Conservation (phyloP, 2,329 filamentous ascomycete species). For the Tolypocladium guangdongense region DNA sequence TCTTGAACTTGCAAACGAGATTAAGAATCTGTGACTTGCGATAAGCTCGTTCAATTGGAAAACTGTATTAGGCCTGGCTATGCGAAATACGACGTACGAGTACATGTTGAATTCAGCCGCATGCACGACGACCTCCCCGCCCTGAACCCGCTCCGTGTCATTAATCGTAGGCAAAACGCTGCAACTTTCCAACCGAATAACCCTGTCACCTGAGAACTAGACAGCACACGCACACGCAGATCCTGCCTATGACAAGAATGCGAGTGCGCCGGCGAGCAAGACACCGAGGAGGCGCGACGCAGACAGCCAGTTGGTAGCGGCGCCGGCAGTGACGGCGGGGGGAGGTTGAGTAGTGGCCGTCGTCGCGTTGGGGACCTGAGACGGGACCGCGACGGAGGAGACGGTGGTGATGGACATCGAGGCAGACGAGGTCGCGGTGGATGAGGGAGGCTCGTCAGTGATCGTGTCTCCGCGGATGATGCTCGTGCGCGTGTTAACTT, state of each 20-base stretch:
- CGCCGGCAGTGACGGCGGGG: slow-evolving; percentile 7
- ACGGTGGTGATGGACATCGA: background rate
- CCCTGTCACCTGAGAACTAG: no score
- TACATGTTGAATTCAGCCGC: no score
- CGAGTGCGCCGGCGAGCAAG: slow-evolving; percentile 11
- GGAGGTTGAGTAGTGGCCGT: background rate
- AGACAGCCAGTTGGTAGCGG: slow-evolving; percentile 4
- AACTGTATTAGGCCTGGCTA: no score
- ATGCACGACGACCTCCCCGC: no score
- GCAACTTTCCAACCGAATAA: no score
- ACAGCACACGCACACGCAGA: no score
- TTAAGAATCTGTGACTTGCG: no score
- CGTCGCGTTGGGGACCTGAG: background rate
- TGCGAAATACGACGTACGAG: no score
- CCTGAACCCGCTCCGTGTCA: no score
- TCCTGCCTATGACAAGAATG: slow-evolving; percentile 7
- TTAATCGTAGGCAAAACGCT: no score
- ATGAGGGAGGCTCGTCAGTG: background rate
- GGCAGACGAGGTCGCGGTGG: background rate
- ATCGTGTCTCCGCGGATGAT: slow-evolving; percentile 4
- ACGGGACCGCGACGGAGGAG: background rate
- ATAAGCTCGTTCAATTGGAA: no score
- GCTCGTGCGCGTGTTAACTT: background rate
- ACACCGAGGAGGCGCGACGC: slow-evolving; percentile 7
- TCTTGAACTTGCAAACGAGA: no score